Percentiles rank a stretch among this genome's conserved stretches.
Evolutionary conservation across 2,329 filamentous ascomycete species (phyloP).

Genomic region (Colletotrichum gigasporum): DNA sequence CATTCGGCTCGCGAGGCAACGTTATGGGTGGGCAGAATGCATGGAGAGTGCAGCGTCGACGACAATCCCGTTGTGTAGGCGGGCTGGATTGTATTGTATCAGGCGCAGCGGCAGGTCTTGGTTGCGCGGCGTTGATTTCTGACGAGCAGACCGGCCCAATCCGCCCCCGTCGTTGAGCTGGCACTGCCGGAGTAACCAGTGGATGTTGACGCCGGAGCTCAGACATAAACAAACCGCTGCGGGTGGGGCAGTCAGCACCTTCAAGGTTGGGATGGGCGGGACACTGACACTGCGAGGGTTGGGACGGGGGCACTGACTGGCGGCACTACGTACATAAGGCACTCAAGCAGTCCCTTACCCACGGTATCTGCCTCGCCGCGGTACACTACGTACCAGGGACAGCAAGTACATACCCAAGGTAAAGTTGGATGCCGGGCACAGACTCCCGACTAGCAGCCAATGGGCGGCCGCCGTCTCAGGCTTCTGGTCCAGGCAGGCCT

Average conservation of each 20-base stretch:
- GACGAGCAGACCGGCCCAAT: slow-evolving; percentile 16
- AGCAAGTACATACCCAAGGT: too few relatives aligned
- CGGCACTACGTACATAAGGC: too few relatives aligned
- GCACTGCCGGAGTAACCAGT: slow-evolving; percentile 32
- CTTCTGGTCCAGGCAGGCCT: too few relatives aligned
- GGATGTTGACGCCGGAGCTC: slow-evolving; percentile 28
- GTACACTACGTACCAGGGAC: too few relatives aligned
- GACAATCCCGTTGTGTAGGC: slow-evolving; percentile 12
- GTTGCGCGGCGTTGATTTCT: slow-evolving; percentile 7
- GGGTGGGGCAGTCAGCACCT: slow-evolving; percentile 18
- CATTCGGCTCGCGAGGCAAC: slow-evolving; percentile 9
- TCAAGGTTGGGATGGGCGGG: too few relatives aligned
- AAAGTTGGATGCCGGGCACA: too few relatives aligned
- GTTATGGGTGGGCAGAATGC: neutral
- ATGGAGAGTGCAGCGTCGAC: slow-evolving; percentile 3
- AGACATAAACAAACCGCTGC: slow-evolving; percentile 31
- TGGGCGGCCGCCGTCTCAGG: too few relatives aligned
- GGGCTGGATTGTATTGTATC: neutral
- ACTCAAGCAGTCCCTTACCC: too few relatives aligned
- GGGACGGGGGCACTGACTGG: too few relatives aligned
- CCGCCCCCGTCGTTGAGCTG: slow-evolving; percentile 25
- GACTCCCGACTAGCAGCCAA: too few relatives aligned
- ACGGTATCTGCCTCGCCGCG: too few relatives aligned
- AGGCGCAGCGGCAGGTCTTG: neutral
- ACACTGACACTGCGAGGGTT: too few relatives aligned